phyloP scores from a whole-genome alignment of 2,329 filamentous ascomycete genomes.

The Sodiomyces alkalinus region DNA sequence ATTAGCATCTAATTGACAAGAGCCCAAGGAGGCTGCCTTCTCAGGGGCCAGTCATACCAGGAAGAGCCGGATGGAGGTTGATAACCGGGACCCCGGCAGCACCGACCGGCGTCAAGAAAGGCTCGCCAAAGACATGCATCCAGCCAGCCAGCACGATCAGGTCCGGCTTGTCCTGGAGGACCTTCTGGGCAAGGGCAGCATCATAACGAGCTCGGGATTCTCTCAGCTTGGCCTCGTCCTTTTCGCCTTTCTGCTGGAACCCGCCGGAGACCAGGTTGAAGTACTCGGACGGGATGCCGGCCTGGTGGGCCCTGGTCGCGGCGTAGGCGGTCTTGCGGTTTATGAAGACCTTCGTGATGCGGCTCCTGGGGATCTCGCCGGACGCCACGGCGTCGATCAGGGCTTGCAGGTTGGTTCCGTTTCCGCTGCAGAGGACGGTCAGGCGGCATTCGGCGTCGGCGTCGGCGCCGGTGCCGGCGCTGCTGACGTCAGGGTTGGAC shows the following conservation, averaged over 20 bases:
- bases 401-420: slow-evolving; percentile 66
- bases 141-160: slow-evolving; percentile 72
- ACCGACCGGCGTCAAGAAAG: slow-evolving; percentile 55
- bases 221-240: slow-evolving; percentile 34
- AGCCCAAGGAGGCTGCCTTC: too few species aligned
- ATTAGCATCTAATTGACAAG: too few species aligned
- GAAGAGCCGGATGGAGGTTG: slow-evolving; percentile 67
- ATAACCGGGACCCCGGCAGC: slow-evolving; percentile 52
- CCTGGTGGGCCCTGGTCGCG: slow-evolving; percentile 26
- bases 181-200: slow-evolving; percentile 52
- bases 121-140: slow-evolving; percentile 66
- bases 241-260: slow-evolving; percentile 39
- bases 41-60: slow-evolving; percentile 31
- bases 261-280: slow-evolving; percentile 71
- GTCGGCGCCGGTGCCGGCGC: too few species aligned
- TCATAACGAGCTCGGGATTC: slow-evolving; percentile 58
- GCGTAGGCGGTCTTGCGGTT: slow-evolving; percentile 34
- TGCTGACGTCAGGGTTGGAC: too few species aligned
- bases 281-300: slow-evolving; percentile 56
- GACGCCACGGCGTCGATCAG: slow-evolving; percentile 36
- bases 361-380: slow-evolving; percentile 22
- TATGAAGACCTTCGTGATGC: slow-evolving; percentile 30
- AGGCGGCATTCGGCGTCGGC: slow-evolving; percentile 26
- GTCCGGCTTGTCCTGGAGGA: slow-evolving; percentile 51
- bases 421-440: slow-evolving; percentile 57